Evolutionary conservation across 495 filamentous ascomycete species (phyloP).

Genomic region (Parathielavia hyrcaniae): DNA sequence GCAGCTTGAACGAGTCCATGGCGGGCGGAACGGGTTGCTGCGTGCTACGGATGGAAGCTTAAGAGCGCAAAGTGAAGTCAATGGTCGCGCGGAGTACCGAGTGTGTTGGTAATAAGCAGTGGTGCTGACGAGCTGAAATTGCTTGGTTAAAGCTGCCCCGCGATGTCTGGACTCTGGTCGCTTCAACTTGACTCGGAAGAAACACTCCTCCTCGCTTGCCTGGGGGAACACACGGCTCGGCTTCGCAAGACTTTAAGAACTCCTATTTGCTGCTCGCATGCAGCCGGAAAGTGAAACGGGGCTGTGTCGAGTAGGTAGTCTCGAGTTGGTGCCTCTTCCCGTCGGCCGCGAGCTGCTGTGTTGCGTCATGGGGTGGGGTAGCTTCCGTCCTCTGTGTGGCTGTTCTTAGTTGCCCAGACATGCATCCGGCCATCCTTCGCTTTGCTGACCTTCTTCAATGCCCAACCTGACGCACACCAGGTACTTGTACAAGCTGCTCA

Average conservation of each 20-base stretch:
- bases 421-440: too few species aligned
- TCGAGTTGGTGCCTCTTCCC: not conserved
- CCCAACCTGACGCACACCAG: too few species aligned
- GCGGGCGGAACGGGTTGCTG: not conserved
- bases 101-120: too few species aligned
- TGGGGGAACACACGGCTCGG: not conserved
- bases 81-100: not conserved
- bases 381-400: not conserved
- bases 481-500: too few species aligned
- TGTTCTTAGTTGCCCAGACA: too few species aligned
- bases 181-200: not conserved
- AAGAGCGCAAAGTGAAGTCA: not conserved
- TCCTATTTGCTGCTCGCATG: not conserved
- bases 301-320: conserved; percentile 9
- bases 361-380: conserved; percentile 17
- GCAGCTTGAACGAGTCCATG: conserved; percentile 42
- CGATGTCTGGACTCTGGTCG: too few species aligned
- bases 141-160: not conserved
- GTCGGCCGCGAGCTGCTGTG: not conserved
- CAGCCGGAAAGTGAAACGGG: too few species aligned
- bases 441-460: too few species aligned
- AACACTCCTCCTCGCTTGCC: not conserved
- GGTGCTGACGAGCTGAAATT: not conserved
- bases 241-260: not conserved
- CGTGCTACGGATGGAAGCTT: not conserved